These are phyloP conservation scores for Tolypocladium capitatum DNA, from an alignment of 2,329 filamentous ascomycete species.

Conservation along the genomic window DNA sequence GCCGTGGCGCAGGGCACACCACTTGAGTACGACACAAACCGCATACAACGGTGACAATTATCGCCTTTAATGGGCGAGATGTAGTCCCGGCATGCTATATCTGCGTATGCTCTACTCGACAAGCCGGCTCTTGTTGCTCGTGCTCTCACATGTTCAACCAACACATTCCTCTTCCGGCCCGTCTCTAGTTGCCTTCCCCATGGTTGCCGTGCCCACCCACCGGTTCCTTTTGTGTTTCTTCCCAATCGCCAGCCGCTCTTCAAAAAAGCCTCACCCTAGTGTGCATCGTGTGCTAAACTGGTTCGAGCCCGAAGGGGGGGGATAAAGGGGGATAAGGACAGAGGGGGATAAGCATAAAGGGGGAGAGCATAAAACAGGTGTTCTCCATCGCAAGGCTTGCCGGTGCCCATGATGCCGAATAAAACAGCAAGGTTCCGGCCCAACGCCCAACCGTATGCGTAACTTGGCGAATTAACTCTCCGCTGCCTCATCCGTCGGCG, in stretches of 20 bases:
- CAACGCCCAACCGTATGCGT: not conserved
- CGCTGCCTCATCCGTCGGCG: conserved; percentile 2
- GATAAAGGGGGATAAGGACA: too few species aligned
- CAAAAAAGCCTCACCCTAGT: not conserved
- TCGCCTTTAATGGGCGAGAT: too few species aligned
- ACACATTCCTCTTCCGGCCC: not conserved
- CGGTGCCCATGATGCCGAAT: not conserved
- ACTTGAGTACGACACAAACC: too few species aligned
- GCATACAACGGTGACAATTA: too few species aligned
- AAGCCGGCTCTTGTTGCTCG: not conserved
- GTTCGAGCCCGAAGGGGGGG: not conserved
- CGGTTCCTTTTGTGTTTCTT: not conserved
- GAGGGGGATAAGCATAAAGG: too few species aligned
- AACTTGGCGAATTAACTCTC: not conserved
- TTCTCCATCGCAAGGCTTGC: not conserved
- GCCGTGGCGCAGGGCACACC: too few species aligned
- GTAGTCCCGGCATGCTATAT: not conserved
- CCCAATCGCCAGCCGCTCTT: not conserved
- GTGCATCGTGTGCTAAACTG: not conserved
- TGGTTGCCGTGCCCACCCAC: not conserved
- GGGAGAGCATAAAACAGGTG: not conserved
- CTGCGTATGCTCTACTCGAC: not conserved
- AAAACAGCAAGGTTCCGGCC: not conserved
- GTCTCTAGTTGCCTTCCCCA: not conserved
- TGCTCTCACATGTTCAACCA: not conserved